These are phyloP conservation scores for Yarrowia yakushimensis DNA, from an alignment of 805 yeast species.

Conservation along the genomic window DNA sequence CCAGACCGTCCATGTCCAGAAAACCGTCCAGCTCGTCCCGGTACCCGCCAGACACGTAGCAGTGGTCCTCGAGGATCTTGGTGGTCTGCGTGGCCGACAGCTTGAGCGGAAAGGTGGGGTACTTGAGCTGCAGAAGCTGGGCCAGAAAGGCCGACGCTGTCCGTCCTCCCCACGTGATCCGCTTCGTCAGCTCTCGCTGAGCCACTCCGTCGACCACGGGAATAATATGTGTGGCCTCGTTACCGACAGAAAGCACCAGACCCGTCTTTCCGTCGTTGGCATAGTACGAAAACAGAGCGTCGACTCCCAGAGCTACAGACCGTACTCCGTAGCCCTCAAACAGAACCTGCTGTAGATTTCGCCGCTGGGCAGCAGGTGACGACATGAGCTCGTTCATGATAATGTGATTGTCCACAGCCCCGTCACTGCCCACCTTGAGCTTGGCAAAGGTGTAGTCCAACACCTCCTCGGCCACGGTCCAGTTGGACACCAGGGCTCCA, in stretches of 20 bases:
- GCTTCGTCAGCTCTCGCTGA: conserved; percentile 59
- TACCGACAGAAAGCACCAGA: conserved; percentile 76
- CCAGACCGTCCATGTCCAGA: conserved; percentile 62
- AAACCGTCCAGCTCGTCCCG: conserved; percentile 54
- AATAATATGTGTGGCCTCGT: conserved; percentile 75
- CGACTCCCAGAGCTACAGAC: conserved; percentile 74
- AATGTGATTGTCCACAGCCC: conserved; percentile 69
- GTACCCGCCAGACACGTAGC: conserved; percentile 72
- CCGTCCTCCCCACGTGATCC: conserved; percentile 91
- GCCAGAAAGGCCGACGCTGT: conserved; percentile 63
- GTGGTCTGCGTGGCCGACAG: conserved; percentile 62
- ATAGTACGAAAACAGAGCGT: conserved; percentile 71
- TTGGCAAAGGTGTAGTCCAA: conserved; percentile 82
- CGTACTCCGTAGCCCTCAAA: conserved; percentile 83
- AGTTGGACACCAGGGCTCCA: conserved; percentile 80
- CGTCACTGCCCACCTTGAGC: conserved; percentile 57
- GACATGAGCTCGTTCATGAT: conserved; percentile 77
- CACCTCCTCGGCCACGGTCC: conserved; percentile 84
- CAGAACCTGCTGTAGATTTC: conserved; percentile 70
- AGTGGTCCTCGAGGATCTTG: conserved; percentile 65
- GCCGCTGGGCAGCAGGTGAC: conserved; percentile 65
- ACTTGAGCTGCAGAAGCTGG: conserved; percentile 57
- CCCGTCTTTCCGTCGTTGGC: conserved; percentile 54
- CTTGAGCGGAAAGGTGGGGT: conserved; percentile 85
- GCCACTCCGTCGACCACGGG: conserved; percentile 78